phyloP scores from a whole-genome alignment of 1,284 basidiomycete genomes.

The Rugosomyces carneus region DNA sequence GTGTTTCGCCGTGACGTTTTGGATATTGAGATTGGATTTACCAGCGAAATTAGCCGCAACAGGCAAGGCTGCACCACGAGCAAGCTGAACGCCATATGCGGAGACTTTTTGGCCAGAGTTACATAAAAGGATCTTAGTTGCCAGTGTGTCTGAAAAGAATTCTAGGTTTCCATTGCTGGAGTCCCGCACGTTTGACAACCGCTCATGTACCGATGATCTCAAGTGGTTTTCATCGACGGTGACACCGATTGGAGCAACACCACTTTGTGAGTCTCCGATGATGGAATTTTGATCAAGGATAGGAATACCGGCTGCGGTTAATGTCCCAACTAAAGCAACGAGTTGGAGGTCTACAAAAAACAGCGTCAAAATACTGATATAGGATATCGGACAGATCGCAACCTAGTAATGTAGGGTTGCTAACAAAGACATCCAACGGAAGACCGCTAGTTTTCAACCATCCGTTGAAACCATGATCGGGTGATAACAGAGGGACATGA shows the following conservation, averaged over 20 bases:
- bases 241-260: slow-evolving; percentile 8
- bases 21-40: slow-evolving; percentile 13
- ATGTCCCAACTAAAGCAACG: slow-evolving; percentile 8
- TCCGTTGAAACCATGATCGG: slow-evolving; percentile 21
- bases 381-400: background rate
- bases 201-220: slow-evolving; percentile 16
- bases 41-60: slow-evolving; percentile 21
- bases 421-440: slow-evolving; percentile 13
- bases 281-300: slow-evolving; percentile 16
- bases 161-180: slow-evolving; percentile 9
- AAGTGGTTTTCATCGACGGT: slow-evolving; percentile 13
- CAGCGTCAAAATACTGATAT: background rate
- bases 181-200: slow-evolving; percentile 11
- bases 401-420: slow-evolving; percentile 14
- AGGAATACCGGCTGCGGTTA: slow-evolving; percentile 7
- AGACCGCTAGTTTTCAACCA: slow-evolving; percentile 18
- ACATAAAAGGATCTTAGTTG: slow-evolving; percentile 22
- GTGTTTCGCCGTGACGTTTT: slow-evolving; percentile 18
- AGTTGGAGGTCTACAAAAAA: slow-evolving; percentile 13
- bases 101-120: slow-evolving; percentile 8
- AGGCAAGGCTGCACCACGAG: slow-evolving; percentile 19
- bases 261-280: slow-evolving; percentile 1
- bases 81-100: slow-evolving; percentile 23
- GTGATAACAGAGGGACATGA: slow-evolving; percentile 8
- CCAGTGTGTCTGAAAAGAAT: slow-evolving; percentile 14